These are phyloP conservation scores for Lactarius vividus DNA, from an alignment of 768 basidiomycete species.

Conservation along the genomic window DNA sequence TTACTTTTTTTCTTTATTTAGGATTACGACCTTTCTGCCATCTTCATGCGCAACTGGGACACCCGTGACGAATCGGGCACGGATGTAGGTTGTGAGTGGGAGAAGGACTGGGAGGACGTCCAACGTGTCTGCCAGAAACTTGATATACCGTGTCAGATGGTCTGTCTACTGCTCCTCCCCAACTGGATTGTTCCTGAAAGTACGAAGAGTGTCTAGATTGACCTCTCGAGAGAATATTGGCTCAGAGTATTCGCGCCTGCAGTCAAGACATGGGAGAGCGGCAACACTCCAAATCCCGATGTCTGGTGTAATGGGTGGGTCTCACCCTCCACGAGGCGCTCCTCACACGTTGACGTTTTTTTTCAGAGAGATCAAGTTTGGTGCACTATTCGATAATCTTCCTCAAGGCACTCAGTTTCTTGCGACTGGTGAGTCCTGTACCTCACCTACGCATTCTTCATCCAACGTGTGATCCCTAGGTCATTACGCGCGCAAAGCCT, in stretches of 20 bases:
- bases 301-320: slow-evolving; percentile 87
- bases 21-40: slow-evolving; percentile 81
- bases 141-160: slow-evolving; percentile 74
- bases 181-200: slow-evolving; percentile 1
- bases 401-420: slow-evolving; percentile 54
- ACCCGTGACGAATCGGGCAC: slow-evolving; percentile 76
- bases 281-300: slow-evolving; percentile 89
- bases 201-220: slow-evolving; percentile 50
- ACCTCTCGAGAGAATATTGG: slow-evolving; percentile 92
- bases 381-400: slow-evolving; percentile 71
- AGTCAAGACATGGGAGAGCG: slow-evolving; percentile 69
- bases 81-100: slow-evolving; percentile 91
- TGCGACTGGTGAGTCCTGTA: slow-evolving; percentile 64
- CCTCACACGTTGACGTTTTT: neutral
- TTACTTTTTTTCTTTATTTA: slow-evolving; percentile 31
- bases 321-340: neutral
- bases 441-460: neutral
- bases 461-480: slow-evolving; percentile 42
- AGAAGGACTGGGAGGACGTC: slow-evolving; percentile 93
- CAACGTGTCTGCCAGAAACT: slow-evolving; percentile 70
- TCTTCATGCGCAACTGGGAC: slow-evolving; percentile 98
- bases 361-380: slow-evolving; percentile 85
- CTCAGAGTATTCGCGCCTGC: slow-evolving; percentile 86
- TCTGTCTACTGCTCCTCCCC: slow-evolving; percentile 34
- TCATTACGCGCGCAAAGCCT: slow-evolving; percentile 80